A percentile compares a stretch with the other conserved stretches of the same genome.
Conservation (phyloP, 2,329 filamentous ascomycete genomes). For the Cordyceps farinosa region DNA sequence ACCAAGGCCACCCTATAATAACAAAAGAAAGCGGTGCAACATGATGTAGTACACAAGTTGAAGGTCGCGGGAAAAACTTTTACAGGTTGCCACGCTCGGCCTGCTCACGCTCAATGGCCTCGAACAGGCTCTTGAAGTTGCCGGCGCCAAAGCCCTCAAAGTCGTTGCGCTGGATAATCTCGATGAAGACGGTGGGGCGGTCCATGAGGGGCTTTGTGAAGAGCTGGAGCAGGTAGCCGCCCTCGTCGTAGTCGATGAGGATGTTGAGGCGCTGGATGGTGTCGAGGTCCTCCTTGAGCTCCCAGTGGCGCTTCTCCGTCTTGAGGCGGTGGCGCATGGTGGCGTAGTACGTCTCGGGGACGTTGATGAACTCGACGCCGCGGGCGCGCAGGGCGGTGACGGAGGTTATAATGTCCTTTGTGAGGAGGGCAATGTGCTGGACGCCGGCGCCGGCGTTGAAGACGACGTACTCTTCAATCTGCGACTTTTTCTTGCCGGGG, state of each 20-base stretch:
- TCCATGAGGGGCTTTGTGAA: conserved; percentile 91
- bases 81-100: conserved; percentile 78
- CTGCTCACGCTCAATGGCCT: conserved; percentile 93
- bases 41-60: no score
- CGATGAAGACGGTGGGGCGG: conserved; percentile 89
- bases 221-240: conserved; percentile 73
- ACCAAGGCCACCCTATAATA: not conserved
- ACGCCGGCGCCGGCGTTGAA: conserved; percentile 90
- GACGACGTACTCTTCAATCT: conserved; percentile 90
- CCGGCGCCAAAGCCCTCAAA: conserved; percentile 92
- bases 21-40: not conserved
- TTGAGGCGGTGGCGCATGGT: conserved; percentile 71
- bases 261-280: conserved; percentile 76
- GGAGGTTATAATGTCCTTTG: conserved; percentile 70
- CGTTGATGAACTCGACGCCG: conserved; percentile 88
- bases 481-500: conserved; percentile 80
- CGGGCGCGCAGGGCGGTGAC: conserved; percentile 78
- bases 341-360: conserved; percentile 82
- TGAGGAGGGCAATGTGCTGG: conserved; percentile 88
- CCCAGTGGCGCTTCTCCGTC: conserved; percentile 56
- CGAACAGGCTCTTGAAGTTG: conserved; percentile 93
- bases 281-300: conserved; percentile 75
- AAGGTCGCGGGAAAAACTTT: conserved; percentile 15
- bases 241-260: conserved; percentile 92
- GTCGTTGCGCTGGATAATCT: conserved; percentile 90